Conservation (phyloP, 345 rosid species). For the Viola odorata region DNA sequence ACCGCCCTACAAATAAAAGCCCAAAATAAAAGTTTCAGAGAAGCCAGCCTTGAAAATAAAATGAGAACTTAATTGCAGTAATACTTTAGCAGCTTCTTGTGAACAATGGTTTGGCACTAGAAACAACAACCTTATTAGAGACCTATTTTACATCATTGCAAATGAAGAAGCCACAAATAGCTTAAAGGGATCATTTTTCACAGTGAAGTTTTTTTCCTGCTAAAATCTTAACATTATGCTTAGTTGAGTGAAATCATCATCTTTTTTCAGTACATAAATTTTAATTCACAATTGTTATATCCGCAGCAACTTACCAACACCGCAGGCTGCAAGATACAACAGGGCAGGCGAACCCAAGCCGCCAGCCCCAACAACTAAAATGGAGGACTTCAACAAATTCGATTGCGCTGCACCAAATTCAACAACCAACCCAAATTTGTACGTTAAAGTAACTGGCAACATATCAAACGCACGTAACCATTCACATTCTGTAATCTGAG, state of each 20-base stretch:
- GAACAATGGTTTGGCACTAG: too few species aligned
- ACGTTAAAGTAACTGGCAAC: neutral
- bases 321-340: conserved; percentile 84
- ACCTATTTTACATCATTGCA: too few species aligned
- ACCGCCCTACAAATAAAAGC: conserved; percentile 43
- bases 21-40: neutral
- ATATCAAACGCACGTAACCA: neutral
- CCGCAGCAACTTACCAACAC: conserved; percentile 47
- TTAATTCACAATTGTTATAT: too few species aligned
- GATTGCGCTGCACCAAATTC: conserved; percentile 51
- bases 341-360: conserved; percentile 91
- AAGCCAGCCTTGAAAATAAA: neutral
- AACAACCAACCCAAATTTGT: neutral
- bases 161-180: too few species aligned
- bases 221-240: too few species aligned
- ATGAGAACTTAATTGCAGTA: too few species aligned
- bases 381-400: conserved; percentile 67
- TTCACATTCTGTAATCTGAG: neutral
- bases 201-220: too few species aligned
- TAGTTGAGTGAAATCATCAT: too few species aligned
- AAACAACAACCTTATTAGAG: too few species aligned
- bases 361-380: conserved; percentile 92
- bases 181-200: too few species aligned
- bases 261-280: too few species aligned
- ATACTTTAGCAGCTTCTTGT: too few species aligned